Percentiles rank a stretch among this genome's conserved stretches.
Conservation (phyloP, 768 basidiomycete genomes). For the Coprinopsis marcescibilis region DNA sequence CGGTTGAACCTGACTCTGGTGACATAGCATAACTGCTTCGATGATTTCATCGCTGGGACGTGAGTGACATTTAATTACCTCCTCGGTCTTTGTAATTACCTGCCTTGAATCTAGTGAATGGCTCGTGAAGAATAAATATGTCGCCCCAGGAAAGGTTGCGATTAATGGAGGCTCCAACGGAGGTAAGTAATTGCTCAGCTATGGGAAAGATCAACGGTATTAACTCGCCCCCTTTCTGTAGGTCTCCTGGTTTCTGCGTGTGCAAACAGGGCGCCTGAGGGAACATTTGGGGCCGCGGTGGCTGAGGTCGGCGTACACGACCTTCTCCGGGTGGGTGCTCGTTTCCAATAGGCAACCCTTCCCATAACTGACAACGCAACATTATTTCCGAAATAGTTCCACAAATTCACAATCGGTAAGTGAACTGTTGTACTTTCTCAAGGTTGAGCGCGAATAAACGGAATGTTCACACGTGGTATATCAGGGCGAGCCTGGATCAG, state of each 20-base stretch:
- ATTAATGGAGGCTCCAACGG: slow-evolving; percentile 83
- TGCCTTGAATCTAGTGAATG: slow-evolving; percentile 43
- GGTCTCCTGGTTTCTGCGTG: slow-evolving; percentile 84
- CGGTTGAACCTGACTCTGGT: slow-evolving; percentile 2
- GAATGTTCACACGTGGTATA: slow-evolving; percentile 8
- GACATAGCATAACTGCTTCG: slow-evolving; percentile 60
- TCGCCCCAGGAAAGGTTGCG: slow-evolving; percentile 60
- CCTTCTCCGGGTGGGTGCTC: slow-evolving; percentile 55
- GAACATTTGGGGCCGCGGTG: slow-evolving; percentile 70
- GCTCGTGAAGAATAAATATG: slow-evolving; percentile 68
- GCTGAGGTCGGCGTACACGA: slow-evolving; percentile 82
- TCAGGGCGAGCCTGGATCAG: slow-evolving; percentile 72
- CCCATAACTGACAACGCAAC: slow-evolving; percentile 1
- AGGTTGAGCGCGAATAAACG: slow-evolving; percentile 1
- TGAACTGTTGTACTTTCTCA: slow-evolving; percentile 1
- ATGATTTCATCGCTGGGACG: slow-evolving; percentile 83
- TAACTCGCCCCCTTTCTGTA: slow-evolving; percentile 18
- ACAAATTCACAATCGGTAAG: slow-evolving; percentile 70
- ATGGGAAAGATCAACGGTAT: neutral
- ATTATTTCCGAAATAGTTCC: slow-evolving; percentile 39
- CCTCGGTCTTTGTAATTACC: slow-evolving; percentile 1
- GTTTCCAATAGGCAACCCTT: neutral
- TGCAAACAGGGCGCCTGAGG: slow-evolving; percentile 70
- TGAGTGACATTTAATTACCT: slow-evolving; percentile 29
- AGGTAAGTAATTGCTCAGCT: slow-evolving; percentile 34